Evolutionary conservation across 163 green algal species (phyloP).

Genomic region (Scenedesmus sp.): DNA sequence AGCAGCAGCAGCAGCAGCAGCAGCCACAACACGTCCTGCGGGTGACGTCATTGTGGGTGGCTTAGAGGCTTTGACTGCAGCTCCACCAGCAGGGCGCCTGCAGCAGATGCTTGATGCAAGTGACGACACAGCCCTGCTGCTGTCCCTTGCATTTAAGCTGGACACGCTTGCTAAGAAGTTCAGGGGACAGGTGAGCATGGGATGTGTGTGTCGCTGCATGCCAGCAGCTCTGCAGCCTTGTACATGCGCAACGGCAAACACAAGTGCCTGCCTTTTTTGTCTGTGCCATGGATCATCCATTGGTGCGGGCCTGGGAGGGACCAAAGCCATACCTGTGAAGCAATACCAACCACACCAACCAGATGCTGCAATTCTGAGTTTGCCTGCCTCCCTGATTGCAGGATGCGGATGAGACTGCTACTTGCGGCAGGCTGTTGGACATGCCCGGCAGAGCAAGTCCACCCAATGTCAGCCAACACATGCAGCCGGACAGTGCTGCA

Average conservation of each 20-base stretch:
- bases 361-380: not conserved
- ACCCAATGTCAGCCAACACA: not conserved
- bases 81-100: not conserved
- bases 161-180: constrained; percentile 29
- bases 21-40: not conserved
- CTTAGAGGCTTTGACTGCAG: not conserved
- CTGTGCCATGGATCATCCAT: not conserved
- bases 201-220: too few species aligned
- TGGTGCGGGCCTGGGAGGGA: not conserved
- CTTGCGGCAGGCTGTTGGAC: not conserved
- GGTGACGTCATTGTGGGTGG: not conserved
- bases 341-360: not conserved
- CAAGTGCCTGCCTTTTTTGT: not conserved
- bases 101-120: constrained; percentile 16
- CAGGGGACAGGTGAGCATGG: not conserved
- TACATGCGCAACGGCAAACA: not conserved
- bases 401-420: not conserved
- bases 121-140: constrained; percentile 27
- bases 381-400: not conserved
- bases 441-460: not conserved
- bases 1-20: not conserved
- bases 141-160: constrained; percentile 41
- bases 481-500: not conserved
- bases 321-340: not conserved
- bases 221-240: not conserved